A percentile compares a stretch with the other conserved stretches of the same genome.
These are phyloP conservation scores for Penicillium soppii DNA, from an alignment of 495 filamentous ascomycete genomes.

Conservation along the genomic window DNA sequence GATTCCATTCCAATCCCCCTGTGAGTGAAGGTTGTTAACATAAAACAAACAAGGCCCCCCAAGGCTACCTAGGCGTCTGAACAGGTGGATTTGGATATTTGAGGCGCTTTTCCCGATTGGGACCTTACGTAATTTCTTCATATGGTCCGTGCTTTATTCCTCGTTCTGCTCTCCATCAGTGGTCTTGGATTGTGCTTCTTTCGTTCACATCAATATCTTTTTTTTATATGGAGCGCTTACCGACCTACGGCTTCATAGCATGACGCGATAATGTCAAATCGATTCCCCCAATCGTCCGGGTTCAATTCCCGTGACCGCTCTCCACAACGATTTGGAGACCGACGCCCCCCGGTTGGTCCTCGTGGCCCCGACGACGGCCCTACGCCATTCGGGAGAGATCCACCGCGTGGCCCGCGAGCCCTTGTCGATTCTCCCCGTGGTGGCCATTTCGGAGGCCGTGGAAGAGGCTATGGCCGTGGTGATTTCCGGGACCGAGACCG, in stretches of 20 bases:
- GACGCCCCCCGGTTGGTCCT: constrained; percentile 40
- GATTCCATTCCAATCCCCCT: too few species aligned
- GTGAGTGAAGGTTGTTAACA: too few species aligned
- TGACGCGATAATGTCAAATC: constrained; percentile 50
- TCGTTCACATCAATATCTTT: background rate
- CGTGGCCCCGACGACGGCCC: constrained; percentile 42
- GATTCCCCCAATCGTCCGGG: constrained; percentile 48
- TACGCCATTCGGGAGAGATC: constrained; percentile 48
- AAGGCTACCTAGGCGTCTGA: too few species aligned
- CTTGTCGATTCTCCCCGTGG: constrained; percentile 64
- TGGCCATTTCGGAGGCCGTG: constrained; percentile 39
- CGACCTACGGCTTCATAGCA: constrained; percentile 29
- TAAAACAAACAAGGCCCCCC: too few species aligned
- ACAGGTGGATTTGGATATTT: too few species aligned
- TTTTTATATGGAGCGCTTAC: constrained; percentile 6
- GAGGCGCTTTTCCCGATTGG: background rate
- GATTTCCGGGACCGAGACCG: constrained; percentile 61
- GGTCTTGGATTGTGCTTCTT: background rate
- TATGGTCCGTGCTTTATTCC: constrained; percentile 12
- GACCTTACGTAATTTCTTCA: background rate
- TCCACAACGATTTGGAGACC: constrained; percentile 46
- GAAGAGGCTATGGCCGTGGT: constrained; percentile 53
- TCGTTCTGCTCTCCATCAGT: constrained; percentile 3
- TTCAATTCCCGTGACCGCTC: constrained; percentile 51
- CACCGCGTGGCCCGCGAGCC: constrained; percentile 71